Percentiles rank a stretch among this genome's conserved stretches.
Evolutionary conservation across 441 rosid species (phyloP).

Genomic region (Euphorbia celastroides): DNA sequence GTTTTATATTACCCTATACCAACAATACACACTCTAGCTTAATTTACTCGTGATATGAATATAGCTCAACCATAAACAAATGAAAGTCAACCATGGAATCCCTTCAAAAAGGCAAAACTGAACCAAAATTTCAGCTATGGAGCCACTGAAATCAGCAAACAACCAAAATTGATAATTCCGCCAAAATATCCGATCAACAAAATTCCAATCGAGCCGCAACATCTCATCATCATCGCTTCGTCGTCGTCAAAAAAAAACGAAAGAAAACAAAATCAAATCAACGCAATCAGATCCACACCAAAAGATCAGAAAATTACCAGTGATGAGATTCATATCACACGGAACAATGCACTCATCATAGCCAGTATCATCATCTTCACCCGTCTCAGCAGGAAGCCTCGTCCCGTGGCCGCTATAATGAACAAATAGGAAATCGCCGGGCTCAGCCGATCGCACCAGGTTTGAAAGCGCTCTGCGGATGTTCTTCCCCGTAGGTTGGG

Average conservation of each 20-base stretch:
- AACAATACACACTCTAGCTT: too few species aligned
- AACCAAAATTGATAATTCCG: not conserved
- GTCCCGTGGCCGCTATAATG: conserved; percentile 97
- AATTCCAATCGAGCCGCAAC: not conserved
- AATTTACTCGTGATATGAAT: not conserved
- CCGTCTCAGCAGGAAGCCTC: conserved; percentile 95
- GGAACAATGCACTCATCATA: conserved; percentile 94
- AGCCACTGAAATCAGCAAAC: not conserved
- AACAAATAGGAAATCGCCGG: conserved; percentile 64
- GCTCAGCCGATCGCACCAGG: conserved; percentile 51
- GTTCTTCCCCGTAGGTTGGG: conserved; percentile 75
- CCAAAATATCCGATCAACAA: not conserved
- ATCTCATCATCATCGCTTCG: too few species aligned
- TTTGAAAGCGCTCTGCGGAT: conserved; percentile 49
- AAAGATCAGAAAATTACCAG: conserved; percentile 33
- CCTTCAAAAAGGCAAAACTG: too few species aligned
- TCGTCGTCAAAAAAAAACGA: not conserved
- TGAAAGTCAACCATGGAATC: not conserved
- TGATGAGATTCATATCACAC: conserved; percentile 91
- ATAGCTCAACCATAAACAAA: not conserved
- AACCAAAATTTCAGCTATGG: not conserved
- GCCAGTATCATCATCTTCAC: conserved; percentile 94
- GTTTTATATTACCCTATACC: too few species aligned
- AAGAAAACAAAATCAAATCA: not conserved
- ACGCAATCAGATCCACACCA: not conserved